These are phyloP conservation scores for Aaosphaeria pasadenensis DNA, from an alignment of 2,329 filamentous ascomycete genomes.

Conservation along the genomic window DNA sequence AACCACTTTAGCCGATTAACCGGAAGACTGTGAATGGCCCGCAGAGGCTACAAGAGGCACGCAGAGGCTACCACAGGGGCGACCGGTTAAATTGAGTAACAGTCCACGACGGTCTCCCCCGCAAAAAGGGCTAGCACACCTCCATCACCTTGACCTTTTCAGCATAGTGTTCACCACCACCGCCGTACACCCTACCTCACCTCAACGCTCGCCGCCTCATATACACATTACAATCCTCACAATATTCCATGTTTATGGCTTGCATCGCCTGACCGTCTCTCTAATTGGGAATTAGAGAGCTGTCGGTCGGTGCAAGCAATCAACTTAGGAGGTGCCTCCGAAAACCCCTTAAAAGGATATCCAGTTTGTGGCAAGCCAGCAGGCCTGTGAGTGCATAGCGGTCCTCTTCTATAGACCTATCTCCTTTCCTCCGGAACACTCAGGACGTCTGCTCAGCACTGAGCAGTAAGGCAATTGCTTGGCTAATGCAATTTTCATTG, in stretches of 20 bases:
- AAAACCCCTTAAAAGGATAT: too few species aligned
- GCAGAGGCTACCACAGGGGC: background rate
- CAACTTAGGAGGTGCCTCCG: too few species aligned
- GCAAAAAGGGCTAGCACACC: constrained; percentile 1
- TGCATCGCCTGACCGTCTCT: constrained; percentile 21
- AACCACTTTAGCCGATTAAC: constrained; percentile 11
- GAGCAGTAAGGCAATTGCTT: constrained; percentile 5
- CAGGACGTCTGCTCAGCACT: constrained; percentile 1
- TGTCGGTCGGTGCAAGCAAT: too few species aligned
- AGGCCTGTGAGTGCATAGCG: constrained; percentile 6
- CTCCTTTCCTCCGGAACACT: constrained; percentile 21
- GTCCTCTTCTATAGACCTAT: constrained; percentile 14
- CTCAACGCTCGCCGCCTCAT: background rate
- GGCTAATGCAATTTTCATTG: constrained; percentile 15
- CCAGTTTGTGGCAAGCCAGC: too few species aligned
- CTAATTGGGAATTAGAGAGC: too few species aligned
- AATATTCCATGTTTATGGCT: constrained; percentile 16
- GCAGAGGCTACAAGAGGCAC: too few species aligned
- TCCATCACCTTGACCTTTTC: too few species aligned
- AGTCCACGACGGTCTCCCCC: constrained; percentile 5
- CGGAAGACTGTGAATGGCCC: constrained; percentile 5
- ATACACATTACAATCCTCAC: background rate
- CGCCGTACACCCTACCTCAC: background rate
- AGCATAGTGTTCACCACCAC: background rate
- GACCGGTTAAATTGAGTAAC: constrained; percentile 11